These are phyloP conservation scores for Coniella lustricola DNA, from an alignment of 2,329 filamentous ascomycete species.

Conservation along the genomic window DNA sequence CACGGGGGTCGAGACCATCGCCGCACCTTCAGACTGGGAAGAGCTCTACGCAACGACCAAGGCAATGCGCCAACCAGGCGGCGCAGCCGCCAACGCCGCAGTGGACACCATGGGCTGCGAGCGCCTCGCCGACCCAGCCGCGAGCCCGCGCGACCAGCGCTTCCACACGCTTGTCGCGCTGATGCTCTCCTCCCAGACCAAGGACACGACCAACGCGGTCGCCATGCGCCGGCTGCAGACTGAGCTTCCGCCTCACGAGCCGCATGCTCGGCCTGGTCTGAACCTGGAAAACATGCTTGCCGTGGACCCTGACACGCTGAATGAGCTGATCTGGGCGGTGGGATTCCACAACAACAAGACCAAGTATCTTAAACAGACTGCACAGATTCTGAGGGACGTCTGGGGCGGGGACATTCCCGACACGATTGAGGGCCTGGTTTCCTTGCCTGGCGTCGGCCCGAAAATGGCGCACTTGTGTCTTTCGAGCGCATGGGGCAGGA, in stretches of 20 bases:
- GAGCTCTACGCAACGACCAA: slow-evolving; percentile 71
- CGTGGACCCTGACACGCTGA: slow-evolving; percentile 57
- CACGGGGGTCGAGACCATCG: slow-evolving; percentile 28
- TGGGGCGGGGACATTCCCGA: slow-evolving; percentile 73
- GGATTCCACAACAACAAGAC: slow-evolving; percentile 97
- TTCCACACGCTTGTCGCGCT: slow-evolving; percentile 83
- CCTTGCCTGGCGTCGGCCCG: slow-evolving; percentile 79
- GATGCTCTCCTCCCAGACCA: slow-evolving; percentile 90
- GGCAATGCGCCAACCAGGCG: slow-evolving; percentile 59
- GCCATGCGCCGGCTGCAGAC: slow-evolving; percentile 75
- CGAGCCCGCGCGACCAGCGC: slow-evolving; percentile 51
- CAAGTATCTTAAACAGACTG: slow-evolving; percentile 67
- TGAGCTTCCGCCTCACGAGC: slow-evolving; percentile 51
- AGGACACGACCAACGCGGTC: slow-evolving; percentile 81
- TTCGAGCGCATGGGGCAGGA: slow-evolving; percentile 58
- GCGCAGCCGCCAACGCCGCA: slow-evolving; percentile 62
- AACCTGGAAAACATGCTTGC: slow-evolving; percentile 72
- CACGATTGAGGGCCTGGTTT: slow-evolving; percentile 66
- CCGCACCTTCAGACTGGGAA: slow-evolving; percentile 76
- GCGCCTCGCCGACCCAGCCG: slow-evolving; percentile 52
- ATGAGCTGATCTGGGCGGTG: slow-evolving; percentile 72
- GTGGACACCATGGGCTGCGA: slow-evolving; percentile 99
- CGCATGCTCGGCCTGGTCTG: slow-evolving; percentile 45
- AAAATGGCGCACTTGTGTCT: slow-evolving; percentile 93
- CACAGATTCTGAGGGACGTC: slow-evolving; percentile 63